Evolutionary conservation across 1,284 basidiomycete species (phyloP).

Genomic region (Leccinum fuscescens): DNA sequence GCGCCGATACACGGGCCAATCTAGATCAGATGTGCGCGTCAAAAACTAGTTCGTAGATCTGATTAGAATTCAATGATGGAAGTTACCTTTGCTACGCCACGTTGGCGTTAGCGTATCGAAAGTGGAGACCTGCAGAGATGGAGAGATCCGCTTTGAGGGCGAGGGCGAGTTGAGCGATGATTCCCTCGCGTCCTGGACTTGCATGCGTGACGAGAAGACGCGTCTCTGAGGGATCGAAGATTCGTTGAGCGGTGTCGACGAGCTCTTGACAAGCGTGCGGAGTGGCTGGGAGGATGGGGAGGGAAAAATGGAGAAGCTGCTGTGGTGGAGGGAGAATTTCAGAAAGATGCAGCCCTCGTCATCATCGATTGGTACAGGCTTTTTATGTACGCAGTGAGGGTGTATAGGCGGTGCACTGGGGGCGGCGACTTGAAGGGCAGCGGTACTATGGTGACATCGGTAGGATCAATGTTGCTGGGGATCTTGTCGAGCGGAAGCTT

Average conservation of each 20-base stretch:
- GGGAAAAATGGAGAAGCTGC: no score
- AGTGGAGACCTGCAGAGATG: constrained; percentile 93
- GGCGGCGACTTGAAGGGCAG: no score
- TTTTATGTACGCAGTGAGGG: no score
- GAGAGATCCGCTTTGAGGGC: constrained; percentile 92
- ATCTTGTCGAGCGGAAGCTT: no score
- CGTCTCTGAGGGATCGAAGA: constrained; percentile 91
- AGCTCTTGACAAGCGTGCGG: constrained; percentile 53
- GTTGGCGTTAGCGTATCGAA: constrained; percentile 87
- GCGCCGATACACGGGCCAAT: constrained; percentile 49
- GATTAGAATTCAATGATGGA: constrained; percentile 34
- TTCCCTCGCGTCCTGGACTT: constrained; percentile 89
- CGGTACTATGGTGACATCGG: no score
- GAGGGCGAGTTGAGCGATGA: constrained; percentile 88
- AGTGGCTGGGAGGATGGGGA: no score
- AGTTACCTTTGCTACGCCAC: constrained; percentile 39
- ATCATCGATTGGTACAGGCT: no score
- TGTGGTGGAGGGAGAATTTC: no score
- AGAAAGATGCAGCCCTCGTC: no score
- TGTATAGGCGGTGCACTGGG: no score
- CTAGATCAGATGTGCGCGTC: constrained; percentile 33
- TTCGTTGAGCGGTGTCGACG: constrained; percentile 94
- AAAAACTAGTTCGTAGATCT: constrained; percentile 9
- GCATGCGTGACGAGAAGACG: constrained; percentile 92
- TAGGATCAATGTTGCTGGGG: no score